Conservation (phyloP, 495 filamentous ascomycete genomes). For the Penicillium odoratum region DNA sequence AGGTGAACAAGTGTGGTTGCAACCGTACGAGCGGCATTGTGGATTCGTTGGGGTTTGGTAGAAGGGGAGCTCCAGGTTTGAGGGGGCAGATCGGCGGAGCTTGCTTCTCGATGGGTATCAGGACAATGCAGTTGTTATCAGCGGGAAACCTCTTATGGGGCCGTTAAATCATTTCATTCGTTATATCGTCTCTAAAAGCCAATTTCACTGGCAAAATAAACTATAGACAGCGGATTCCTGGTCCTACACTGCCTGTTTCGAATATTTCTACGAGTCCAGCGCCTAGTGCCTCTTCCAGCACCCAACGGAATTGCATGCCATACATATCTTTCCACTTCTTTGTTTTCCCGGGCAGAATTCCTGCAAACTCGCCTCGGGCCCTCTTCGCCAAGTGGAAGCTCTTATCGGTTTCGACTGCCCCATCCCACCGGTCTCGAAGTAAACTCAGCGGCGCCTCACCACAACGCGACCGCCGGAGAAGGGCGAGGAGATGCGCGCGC, state of each 20-base stretch:
- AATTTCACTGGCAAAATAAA: neutral
- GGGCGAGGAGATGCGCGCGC: constrained; percentile 62
- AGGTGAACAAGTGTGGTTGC: constrained; percentile 30
- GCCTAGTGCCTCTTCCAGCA: constrained; percentile 74
- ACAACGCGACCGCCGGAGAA: constrained; percentile 64
- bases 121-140: constrained; percentile 6
- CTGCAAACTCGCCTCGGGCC: constrained; percentile 65
- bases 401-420: constrained; percentile 62
- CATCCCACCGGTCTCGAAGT: constrained; percentile 79
- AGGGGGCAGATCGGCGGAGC: constrained; percentile 17
- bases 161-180: neutral
- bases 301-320: constrained; percentile 76
- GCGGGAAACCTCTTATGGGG: neutral
- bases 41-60: neutral
- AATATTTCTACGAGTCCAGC: constrained; percentile 80
- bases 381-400: constrained; percentile 59
- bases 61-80: constrained; percentile 8
- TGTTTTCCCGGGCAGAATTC: constrained; percentile 69
- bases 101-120: constrained; percentile 2
- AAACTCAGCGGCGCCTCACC: constrained; percentile 65
- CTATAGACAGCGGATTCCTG: constrained; percentile 62
- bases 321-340: constrained; percentile 81
- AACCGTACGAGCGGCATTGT: constrained; percentile 31
- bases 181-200: neutral
- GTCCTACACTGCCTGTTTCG: constrained; percentile 79